phyloP scores from a whole-genome alignment of 1,284 basidiomycete species.

The Afroboletus lepidellus region DNA sequence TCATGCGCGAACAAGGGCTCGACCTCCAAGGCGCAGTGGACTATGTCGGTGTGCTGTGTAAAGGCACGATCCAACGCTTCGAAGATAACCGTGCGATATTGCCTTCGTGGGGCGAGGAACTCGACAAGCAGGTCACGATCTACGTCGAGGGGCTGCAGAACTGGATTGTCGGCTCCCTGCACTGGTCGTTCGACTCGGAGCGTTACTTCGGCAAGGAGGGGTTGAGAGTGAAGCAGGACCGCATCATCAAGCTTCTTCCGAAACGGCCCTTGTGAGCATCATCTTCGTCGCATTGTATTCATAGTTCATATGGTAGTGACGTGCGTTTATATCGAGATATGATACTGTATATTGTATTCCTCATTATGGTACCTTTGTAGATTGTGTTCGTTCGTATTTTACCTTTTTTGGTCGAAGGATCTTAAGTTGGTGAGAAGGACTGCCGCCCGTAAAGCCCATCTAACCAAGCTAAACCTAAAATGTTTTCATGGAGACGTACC shows the following conservation, averaged over 20 bases:
- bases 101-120: constrained; percentile 52
- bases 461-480: constrained; percentile 4
- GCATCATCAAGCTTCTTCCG: constrained; percentile 46
- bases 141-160: constrained; percentile 54
- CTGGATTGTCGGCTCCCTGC: constrained; percentile 58
- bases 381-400: constrained; percentile 10
- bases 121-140: constrained; percentile 47
- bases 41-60: constrained; percentile 51
- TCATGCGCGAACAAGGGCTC: constrained; percentile 51
- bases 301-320: background rate
- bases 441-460: background rate
- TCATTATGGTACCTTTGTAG: background rate
- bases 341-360: constrained; percentile 2
- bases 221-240: constrained; percentile 43
- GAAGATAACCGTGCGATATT: constrained; percentile 41
- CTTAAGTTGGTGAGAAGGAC: background rate
- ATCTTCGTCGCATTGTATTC: background rate
- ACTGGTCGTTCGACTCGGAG: constrained; percentile 59
- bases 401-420: constrained; percentile 4
- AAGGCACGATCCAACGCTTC: constrained; percentile 48
- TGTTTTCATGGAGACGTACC: background rate
- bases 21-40: constrained; percentile 52
- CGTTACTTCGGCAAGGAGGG: constrained; percentile 55
- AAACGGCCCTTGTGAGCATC: constrained; percentile 23
- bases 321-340: constrained; percentile 2